Evolutionary conservation across 208 protist genomes (phyloP).

Genomic region (Leishmania arabica): DNA sequence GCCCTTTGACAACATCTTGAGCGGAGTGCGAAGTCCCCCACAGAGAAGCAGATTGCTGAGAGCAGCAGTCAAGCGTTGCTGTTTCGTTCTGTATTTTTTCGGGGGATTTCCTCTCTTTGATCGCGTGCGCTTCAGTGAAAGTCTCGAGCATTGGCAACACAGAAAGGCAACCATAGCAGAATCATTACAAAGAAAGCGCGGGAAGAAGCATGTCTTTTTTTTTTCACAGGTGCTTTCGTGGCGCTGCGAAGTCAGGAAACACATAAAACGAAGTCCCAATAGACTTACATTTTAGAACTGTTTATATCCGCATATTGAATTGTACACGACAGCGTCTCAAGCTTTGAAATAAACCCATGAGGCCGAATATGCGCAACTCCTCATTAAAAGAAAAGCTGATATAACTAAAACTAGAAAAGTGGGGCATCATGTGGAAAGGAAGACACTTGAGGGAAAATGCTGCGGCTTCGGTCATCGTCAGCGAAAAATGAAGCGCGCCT

Average conservation of each 20-base stretch:
- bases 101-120: neutral
- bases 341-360: neutral
- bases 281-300: neutral
- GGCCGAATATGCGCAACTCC: neutral
- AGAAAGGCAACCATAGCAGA: neutral
- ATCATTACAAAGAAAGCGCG: neutral
- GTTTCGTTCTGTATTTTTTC: neutral
- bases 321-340: neutral
- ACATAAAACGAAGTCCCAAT: conserved; percentile 8
- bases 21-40: neutral
- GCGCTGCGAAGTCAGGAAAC: neutral
- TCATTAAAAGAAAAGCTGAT: conserved; percentile 8
- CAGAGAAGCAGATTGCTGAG: neutral
- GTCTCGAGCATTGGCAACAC: neutral
- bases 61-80: neutral
- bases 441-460: neutral
- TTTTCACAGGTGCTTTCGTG: neutral
- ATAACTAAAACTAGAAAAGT: conserved; percentile 15
- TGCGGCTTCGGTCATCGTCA: neutral
- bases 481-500: conserved; percentile 50
- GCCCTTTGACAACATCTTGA: neutral
- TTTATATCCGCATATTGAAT: neutral
- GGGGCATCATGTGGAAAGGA: conserved; percentile 36
- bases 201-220: neutral
- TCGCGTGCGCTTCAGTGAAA: neutral